phyloP scores from a whole-genome alignment of 2,329 filamentous ascomycete species.

The Parastagonospora nodorum region DNA sequence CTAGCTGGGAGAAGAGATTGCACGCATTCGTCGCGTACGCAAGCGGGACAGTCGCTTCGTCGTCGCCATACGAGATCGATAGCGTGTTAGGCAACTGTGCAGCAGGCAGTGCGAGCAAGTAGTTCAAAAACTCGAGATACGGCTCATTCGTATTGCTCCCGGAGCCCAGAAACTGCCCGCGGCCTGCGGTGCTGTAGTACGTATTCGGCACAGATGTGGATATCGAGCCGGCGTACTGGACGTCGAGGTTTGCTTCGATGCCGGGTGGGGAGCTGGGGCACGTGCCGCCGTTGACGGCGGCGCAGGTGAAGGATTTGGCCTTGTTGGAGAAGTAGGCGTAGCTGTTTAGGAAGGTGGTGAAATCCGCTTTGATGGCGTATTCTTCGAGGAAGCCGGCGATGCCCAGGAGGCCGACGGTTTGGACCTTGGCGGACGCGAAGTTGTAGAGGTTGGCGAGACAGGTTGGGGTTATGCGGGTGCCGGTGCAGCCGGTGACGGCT shows the following conservation, averaged over 20 bases:
- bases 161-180: slow-evolving; percentile 51
- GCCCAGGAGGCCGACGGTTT: slow-evolving; percentile 19
- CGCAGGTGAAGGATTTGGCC: slow-evolving; percentile 18
- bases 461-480: slow-evolving; percentile 22
- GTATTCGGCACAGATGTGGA: slow-evolving; percentile 26
- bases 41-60: slow-evolving; percentile 64
- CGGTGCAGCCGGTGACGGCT: slow-evolving; percentile 19
- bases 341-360: slow-evolving; percentile 23
- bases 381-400: slow-evolving; percentile 30
- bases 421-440: slow-evolving; percentile 17
- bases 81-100: slow-evolving; percentile 64
- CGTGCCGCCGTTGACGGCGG: slow-evolving; percentile 19
- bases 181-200: slow-evolving; percentile 70
- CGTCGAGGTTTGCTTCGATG: slow-evolving; percentile 24
- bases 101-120: slow-evolving; percentile 58
- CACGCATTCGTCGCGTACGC: slow-evolving; percentile 65
- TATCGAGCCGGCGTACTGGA: slow-evolving; percentile 24
- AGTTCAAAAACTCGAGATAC: slow-evolving; percentile 64
- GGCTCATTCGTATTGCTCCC: slow-evolving; percentile 64
- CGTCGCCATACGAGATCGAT: slow-evolving; percentile 68
- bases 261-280: slow-evolving; percentile 19
- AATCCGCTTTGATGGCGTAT: slow-evolving; percentile 25
- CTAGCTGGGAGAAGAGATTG: slow-evolving; percentile 65
- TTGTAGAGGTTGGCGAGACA: slow-evolving; percentile 29
- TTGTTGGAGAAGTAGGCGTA: slow-evolving; percentile 23